A percentile compares a stretch with the other conserved stretches of the same genome.
Evolutionary conservation across 2,329 filamentous ascomycete genomes (phyloP).

Genomic region (Epicoccum sorghinum): DNA sequence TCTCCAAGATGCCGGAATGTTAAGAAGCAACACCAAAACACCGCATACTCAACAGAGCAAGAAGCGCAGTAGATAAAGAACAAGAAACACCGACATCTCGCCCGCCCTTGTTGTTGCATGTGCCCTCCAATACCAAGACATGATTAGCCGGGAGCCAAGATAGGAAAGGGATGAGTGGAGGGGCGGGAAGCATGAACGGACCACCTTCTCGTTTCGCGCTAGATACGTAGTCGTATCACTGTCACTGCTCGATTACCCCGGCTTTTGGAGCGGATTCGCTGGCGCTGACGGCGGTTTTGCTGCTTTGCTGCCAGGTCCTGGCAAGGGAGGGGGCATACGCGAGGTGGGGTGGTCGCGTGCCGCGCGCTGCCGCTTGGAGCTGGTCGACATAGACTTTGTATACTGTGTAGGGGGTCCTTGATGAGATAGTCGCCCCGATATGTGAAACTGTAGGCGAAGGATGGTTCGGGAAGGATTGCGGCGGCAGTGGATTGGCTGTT

Average conservation of each 20-base stretch:
- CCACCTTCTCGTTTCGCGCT: conserved; percentile 14
- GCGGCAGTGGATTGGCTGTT: too few species aligned
- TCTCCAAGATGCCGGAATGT: background rate
- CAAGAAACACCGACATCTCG: background rate
- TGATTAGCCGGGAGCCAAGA: conserved; percentile 11
- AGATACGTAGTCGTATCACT: conserved; percentile 5
- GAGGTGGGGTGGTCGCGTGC: conserved; percentile 1
- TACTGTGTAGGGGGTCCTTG: background rate
- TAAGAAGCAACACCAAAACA: background rate
- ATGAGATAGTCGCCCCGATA: too few species aligned
- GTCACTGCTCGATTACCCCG: background rate
- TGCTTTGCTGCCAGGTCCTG: background rate
- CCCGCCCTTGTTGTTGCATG: conserved; percentile 2
- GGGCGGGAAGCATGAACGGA: conserved; percentile 9
- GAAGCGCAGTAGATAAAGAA: background rate
- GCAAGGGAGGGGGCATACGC: background rate
- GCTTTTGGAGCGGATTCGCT: conserved; percentile 12
- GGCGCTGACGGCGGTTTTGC: background rate
- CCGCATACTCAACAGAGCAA: background rate
- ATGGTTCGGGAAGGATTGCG: background rate
- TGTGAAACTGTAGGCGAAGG: background rate
- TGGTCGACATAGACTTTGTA: background rate
- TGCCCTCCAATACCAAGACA: background rate
- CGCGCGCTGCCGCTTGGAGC: background rate
- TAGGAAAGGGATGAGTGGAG: conserved; percentile 3